Evolutionary conservation across 139 green algal species (phyloP).

Genomic region (Chlamydomonas eustigma): DNA sequence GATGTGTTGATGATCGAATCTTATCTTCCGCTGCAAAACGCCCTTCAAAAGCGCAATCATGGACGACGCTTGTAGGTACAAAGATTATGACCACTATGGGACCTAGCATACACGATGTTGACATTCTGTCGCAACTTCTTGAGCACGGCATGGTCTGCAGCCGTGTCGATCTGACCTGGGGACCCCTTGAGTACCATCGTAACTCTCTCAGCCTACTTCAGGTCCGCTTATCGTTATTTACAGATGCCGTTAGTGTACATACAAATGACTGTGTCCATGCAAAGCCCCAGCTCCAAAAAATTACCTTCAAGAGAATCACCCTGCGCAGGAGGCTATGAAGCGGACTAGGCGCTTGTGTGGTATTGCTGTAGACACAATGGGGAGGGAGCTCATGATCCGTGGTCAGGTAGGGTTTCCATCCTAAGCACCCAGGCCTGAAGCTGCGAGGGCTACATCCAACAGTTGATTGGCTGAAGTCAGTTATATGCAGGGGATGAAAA

Average conservation of each 20-base stretch:
- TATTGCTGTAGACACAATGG: constrained; percentile 81
- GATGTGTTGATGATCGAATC: too few relatives aligned
- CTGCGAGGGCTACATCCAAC: too few relatives aligned
- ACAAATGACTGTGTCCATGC: too few relatives aligned
- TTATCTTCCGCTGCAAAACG: neutral
- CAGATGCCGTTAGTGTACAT: too few relatives aligned
- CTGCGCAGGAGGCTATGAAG: constrained; percentile 67
- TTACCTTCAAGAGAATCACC: neutral
- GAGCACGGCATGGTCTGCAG: constrained; percentile 64
- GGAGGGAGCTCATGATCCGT: constrained; percentile 71
- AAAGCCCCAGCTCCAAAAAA: neutral
- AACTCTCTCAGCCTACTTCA: constrained; percentile 49
- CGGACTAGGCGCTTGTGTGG: constrained; percentile 64
- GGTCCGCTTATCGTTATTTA: too few relatives aligned
- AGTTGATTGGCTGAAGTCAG: too few relatives aligned
- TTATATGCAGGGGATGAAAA: too few relatives aligned
- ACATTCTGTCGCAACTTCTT: constrained; percentile 59
- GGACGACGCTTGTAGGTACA: too few relatives aligned
- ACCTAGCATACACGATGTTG: constrained; percentile 51
- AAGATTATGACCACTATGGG: constrained; percentile 43
- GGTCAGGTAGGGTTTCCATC: too few relatives aligned
- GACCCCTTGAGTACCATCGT: constrained; percentile 50
- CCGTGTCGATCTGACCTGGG: constrained; percentile 44
- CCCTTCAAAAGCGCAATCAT: neutral
- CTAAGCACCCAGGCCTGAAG: too few relatives aligned